Conservation (phyloP, 345 rosid species). For the Citrus glauca region DNA sequence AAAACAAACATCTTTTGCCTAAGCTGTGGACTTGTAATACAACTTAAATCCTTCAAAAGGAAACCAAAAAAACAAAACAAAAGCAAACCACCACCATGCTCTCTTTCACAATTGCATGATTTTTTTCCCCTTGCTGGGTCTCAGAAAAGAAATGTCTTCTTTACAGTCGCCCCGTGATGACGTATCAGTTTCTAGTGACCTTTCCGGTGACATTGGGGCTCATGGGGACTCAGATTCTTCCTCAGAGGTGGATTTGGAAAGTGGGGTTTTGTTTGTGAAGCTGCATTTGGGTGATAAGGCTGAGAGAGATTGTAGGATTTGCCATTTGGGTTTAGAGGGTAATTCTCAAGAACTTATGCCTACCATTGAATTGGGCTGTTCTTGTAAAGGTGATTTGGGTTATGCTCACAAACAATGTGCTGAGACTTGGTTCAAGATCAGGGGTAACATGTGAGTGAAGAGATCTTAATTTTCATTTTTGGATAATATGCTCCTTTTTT, state of each 20-base stretch:
- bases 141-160: conserved; percentile 31
- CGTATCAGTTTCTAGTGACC: conserved; percentile 27
- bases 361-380: conserved; percentile 50
- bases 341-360: conserved; percentile 32
- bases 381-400: conserved; percentile 55
- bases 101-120: conserved; percentile 12
- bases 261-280: conserved; percentile 34
- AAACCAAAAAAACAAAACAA: neutral
- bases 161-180: conserved; percentile 21
- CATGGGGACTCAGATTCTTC: conserved; percentile 36
- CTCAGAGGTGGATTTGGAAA: conserved; percentile 49
- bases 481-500: neutral
- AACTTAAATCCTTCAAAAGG: neutral
- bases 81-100: conserved; percentile 16
- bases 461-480: neutral
- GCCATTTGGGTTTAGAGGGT: conserved; percentile 50
- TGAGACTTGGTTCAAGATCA: conserved; percentile 67
- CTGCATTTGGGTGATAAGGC: conserved; percentile 34
- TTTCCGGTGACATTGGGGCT: conserved; percentile 42
- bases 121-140: neutral
- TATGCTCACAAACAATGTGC: conserved; percentile 58
- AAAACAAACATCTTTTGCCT: neutral
- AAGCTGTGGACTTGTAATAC: neutral
- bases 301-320: conserved; percentile 64
- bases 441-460: conserved; percentile 49